These are phyloP conservation scores for Tuber magnatum DNA, from an alignment of 495 filamentous ascomycete genomes.

Conservation along the genomic window DNA sequence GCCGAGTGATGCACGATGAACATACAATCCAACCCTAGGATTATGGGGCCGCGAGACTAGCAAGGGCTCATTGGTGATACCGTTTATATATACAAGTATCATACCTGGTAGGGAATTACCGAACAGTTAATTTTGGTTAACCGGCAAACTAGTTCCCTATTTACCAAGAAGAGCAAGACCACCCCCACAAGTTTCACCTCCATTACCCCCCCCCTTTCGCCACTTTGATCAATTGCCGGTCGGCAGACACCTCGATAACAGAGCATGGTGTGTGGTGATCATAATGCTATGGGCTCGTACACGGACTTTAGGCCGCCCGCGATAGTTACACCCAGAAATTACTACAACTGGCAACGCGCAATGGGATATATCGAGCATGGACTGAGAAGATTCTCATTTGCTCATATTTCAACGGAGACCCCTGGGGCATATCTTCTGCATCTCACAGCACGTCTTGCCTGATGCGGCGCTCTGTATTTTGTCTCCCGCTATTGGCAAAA, in stretches of 20 bases:
- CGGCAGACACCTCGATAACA: background rate
- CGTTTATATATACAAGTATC: background rate
- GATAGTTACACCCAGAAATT: background rate
- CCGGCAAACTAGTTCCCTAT: too few relatives aligned
- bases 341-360: background rate
- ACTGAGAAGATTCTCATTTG: constrained; percentile 3
- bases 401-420: background rate
- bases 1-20: background rate
- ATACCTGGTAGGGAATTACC: background rate
- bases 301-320: background rate
- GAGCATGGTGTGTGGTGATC: background rate
- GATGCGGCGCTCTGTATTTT: background rate
- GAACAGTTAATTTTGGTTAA: too few relatives aligned
- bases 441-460: background rate
- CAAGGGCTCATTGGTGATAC: background rate
- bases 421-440: background rate
- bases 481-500: background rate
- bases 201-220: background rate
- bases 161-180: background rate
- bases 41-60: background rate
- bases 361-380: background rate
- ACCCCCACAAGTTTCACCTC: background rate
- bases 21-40: background rate
- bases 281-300: background rate
- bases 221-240: background rate